Conservation (phyloP, 768 basidiomycete genomes). For the Lactarius hengduanensis region DNA sequence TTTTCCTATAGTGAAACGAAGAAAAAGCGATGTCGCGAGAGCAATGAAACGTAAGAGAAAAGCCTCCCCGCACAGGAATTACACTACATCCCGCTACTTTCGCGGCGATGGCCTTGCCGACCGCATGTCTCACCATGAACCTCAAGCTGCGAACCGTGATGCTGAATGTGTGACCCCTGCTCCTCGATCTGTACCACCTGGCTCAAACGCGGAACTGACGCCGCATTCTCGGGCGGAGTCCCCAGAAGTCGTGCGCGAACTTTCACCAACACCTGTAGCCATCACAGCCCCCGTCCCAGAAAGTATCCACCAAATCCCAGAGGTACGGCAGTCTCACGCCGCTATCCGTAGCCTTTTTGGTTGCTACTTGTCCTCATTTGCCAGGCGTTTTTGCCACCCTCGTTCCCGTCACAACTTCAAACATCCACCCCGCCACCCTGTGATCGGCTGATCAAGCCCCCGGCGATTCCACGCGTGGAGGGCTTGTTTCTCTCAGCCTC, state of each 20-base stretch:
- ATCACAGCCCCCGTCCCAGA: background rate
- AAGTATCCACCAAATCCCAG: constrained; percentile 19
- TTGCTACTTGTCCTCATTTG: background rate
- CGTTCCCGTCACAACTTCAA: constrained; percentile 25
- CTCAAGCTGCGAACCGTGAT: background rate
- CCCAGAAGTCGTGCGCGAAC: background rate
- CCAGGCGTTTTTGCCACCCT: constrained; percentile 25
- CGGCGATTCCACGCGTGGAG: constrained; percentile 13
- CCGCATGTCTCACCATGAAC: background rate
- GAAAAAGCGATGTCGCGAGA: constrained; percentile 10
- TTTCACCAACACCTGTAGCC: background rate
- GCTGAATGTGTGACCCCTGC: background rate
- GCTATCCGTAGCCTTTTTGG: background rate
- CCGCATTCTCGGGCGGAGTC: background rate
- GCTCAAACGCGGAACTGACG: constrained; percentile 1
- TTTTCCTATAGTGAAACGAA: constrained; percentile 7
- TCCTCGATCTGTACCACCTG: background rate
- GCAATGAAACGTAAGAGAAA: constrained; percentile 9
- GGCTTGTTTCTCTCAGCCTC: background rate
- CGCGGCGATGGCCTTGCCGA: background rate
- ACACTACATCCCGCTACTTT: constrained; percentile 19
- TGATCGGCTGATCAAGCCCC: constrained; percentile 17
- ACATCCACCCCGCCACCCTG: constrained; percentile 22
- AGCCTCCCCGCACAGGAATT: background rate
- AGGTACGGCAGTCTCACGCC: constrained; percentile 9